Conservation (phyloP, 2,329 filamentous ascomycete genomes). For the Arthrinium puccinioides region DNA sequence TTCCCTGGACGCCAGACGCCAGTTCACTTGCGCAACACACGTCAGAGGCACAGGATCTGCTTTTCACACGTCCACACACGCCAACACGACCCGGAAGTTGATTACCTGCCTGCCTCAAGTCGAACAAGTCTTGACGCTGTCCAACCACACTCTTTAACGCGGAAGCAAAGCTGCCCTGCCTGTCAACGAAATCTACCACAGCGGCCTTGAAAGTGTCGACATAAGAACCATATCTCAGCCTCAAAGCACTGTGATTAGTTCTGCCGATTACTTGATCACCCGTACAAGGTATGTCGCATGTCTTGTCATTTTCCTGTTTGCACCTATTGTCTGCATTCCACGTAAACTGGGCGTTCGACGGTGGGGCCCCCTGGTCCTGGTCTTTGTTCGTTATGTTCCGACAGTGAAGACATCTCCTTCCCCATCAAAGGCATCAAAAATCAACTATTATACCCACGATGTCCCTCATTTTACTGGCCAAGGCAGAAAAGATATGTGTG, state of each 20-base stretch:
- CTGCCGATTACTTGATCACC: neutral
- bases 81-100: neutral
- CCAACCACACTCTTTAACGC: slow-evolving; percentile 9
- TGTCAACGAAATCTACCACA: too few relatives aligned
- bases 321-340: neutral
- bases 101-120: neutral
- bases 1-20: slow-evolving; percentile 3
- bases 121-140: slow-evolving; percentile 7
- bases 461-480: neutral
- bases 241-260: too few relatives aligned
- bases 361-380: too few relatives aligned
- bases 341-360: neutral
- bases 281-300: neutral
- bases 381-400: too few relatives aligned
- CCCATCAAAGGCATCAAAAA: neutral
- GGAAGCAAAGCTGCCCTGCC: too few relatives aligned
- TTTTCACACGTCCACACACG: neutral
- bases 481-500: too few relatives aligned
- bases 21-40: neutral
- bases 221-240: too few relatives aligned
- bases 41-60: slow-evolving; percentile 4
- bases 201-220: too few relatives aligned
- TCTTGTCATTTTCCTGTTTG: neutral
- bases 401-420: neutral
- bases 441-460: neutral